Base-by-base conservation (phyloP, 129 eudicot genomes). In the Heracleum sosnowskyi region DNA sequence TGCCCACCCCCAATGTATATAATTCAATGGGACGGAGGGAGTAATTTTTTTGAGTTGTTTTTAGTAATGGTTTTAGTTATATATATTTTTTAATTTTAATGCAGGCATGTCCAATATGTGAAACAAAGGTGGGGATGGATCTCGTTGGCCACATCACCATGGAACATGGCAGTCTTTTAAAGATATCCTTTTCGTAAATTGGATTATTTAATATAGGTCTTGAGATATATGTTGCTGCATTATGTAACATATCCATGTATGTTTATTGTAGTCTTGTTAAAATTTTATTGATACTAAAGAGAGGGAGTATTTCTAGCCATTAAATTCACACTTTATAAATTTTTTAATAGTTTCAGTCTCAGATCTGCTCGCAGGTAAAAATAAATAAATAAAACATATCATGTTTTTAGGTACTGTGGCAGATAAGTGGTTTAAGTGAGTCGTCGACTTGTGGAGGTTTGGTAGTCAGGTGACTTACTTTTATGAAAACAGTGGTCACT, bases 41-140 rank as follows among this genome's bases (percentile, higher is more conserved):
- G n/a, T n/a, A n/a, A n/a, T n/a, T 70, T 12, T 37, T 37, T 20
- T 11, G 35, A 41, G 22, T 26, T 26, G 36, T 73, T 41, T 42
- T 24, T 73, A 11, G 33, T n/a, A 44, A 40, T 51, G 71, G 68
- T 75, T 17, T 62, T 64, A 20, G 13, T 4, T 75, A 29, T 1
- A 10, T 37, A 13, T 15, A 29, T 31, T 1, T 1, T 26, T 29
- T 75, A 9, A 34, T 40, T 62, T 35, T 70, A 42, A 24, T 84
- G 85, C 89, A 93, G 98, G 89, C 86, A 22, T 93, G 98, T 77
- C 98, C 97, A 7, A 82, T 93, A 64, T 93, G 98, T 77, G 88
- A 89, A 28, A 91, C 82, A 81, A 87, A 69, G 75, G 93, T 89
- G 69, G 98, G 96, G 42, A 82, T 85, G 39, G 91, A 85, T 83